These are phyloP conservation scores for Fraxinus ornus DNA, from an alignment of 305 asterid species.

Conservation along the genomic window DNA sequence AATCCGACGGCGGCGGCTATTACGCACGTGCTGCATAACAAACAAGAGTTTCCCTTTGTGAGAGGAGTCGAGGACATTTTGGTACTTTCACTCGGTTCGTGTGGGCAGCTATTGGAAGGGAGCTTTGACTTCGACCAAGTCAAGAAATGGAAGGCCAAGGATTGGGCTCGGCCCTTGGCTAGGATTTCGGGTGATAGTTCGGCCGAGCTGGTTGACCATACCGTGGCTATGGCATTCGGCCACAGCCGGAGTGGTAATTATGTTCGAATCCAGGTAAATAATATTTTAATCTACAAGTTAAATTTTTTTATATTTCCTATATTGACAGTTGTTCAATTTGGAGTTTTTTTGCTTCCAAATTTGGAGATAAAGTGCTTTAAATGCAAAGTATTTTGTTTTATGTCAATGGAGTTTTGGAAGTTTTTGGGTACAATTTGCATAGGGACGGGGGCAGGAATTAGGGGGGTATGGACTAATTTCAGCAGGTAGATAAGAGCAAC, in stretches of 20 bases:
- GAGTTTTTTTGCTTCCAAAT: not conserved
- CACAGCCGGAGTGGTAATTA: conserved; percentile 68
- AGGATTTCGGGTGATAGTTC: conserved; percentile 85
- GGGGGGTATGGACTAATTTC: conserved; percentile 25
- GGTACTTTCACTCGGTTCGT: conserved; percentile 11
- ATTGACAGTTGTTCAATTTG: not conserved
- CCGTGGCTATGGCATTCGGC: conserved; percentile 95
- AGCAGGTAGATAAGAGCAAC: conserved; percentile 26
- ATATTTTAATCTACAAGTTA: not conserved
- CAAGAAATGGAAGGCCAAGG: conserved; percentile 15
- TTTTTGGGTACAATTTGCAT: conserved; percentile 28
- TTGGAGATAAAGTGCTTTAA: not conserved
- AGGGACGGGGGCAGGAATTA: too few species aligned
- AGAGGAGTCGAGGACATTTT: conserved; percentile 67
- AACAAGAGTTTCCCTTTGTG: conserved; percentile 79
- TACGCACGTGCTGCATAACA: conserved; percentile 46
- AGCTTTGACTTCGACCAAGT: conserved; percentile 9
- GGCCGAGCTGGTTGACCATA: conserved; percentile 89
- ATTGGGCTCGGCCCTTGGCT: conserved; percentile 50
- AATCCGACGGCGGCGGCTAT: conserved; percentile 29
- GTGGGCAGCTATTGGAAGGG: conserved; percentile 7
- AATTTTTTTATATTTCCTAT: not conserved
- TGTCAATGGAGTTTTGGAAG: not conserved
- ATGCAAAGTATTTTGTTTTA: not conserved
- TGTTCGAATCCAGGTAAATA: conserved; percentile 83